Conservation (phyloP, 768 basidiomycete genomes). For the Phlebiopsis gigantea region DNA sequence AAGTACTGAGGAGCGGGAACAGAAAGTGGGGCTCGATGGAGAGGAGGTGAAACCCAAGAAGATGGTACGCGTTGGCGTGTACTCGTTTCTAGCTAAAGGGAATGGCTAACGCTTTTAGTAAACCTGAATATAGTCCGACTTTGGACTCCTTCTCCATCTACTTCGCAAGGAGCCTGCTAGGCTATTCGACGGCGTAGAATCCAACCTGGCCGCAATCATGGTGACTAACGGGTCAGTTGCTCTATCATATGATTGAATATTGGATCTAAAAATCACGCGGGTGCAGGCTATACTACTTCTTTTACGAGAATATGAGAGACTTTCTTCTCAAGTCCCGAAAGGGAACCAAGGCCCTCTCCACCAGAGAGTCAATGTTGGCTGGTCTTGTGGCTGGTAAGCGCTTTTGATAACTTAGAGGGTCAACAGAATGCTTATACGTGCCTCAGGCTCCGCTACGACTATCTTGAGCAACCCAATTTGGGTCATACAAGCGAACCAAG, state of each 20-base stretch:
- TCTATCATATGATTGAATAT: not conserved
- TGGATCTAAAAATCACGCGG: not conserved
- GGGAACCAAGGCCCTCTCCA: conserved; percentile 59
- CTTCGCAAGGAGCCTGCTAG: conserved; percentile 33
- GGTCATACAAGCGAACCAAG: conserved; percentile 92
- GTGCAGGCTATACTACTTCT: conserved; percentile 70
- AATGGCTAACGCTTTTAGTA: not conserved
- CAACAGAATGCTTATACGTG: not conserved
- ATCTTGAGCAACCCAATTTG: conserved; percentile 92
- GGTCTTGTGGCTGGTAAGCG: conserved; percentile 77
- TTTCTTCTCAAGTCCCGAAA: conserved; percentile 44
- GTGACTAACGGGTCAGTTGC: conserved; percentile 79
- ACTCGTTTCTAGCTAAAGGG: not conserved
- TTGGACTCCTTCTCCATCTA: not conserved
- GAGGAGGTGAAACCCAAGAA: not conserved
- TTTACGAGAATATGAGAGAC: conserved; percentile 70
- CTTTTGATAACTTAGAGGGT: not conserved
- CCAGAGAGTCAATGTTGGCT: conserved; percentile 85
- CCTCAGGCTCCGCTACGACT: conserved; percentile 81
- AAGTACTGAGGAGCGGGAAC: conserved; percentile 55
- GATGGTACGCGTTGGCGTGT: not conserved
- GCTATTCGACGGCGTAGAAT: conserved; percentile 82
- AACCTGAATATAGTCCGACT: not conserved
- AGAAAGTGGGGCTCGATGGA: not conserved
- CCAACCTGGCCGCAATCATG: conserved; percentile 85